Evolutionary conservation across 2,329 filamentous ascomycete species (phyloP).

Genomic region (Pseudocercospora crystallina): DNA sequence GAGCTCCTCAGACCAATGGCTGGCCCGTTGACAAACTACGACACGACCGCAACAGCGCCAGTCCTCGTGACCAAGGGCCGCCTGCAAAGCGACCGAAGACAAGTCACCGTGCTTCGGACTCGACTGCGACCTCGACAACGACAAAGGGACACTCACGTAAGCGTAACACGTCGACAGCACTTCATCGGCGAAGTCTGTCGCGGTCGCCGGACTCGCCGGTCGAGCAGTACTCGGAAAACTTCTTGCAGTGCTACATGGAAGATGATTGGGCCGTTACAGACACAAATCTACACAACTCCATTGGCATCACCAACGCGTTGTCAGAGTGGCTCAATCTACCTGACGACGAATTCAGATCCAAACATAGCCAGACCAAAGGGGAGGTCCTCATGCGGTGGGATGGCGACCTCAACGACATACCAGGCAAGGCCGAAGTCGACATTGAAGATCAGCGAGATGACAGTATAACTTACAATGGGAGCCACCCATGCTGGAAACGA

Average conservation of each 20-base stretch:
- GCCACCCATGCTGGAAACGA: constrained; percentile 68
- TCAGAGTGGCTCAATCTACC: constrained; percentile 77
- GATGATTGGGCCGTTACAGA: constrained; percentile 55
- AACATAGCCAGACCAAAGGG: constrained; percentile 52
- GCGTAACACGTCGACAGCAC: constrained; percentile 57
- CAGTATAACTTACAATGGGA: constrained; percentile 52
- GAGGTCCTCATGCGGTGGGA: constrained; percentile 70
- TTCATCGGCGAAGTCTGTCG: constrained; percentile 70
- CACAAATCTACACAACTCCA: constrained; percentile 75
- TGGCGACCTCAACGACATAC: constrained; percentile 53
- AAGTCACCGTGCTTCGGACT: constrained; percentile 76
- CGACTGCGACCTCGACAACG: constrained; percentile 67
- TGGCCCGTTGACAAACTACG: constrained; percentile 60
- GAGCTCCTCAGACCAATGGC: constrained; percentile 63
- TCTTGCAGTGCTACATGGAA: constrained; percentile 62
- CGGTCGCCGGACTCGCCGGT: constrained; percentile 59
- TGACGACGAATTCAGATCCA: constrained; percentile 46
- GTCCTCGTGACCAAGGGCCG: constrained; percentile 54
- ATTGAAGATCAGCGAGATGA: constrained; percentile 55
- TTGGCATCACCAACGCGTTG: constrained; percentile 72
- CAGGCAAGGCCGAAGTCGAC: constrained; percentile 52
- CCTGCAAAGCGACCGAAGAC: constrained; percentile 77
- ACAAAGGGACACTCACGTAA: constrained; percentile 61
- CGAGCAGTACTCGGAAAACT: constrained; percentile 53
- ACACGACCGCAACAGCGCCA: constrained; percentile 53